Evolutionary conservation across 352 stramenopile species (phyloP), one percentile per base, ranked within the genome.

Genomic region (Globisporangium camurandrum): DNA sequence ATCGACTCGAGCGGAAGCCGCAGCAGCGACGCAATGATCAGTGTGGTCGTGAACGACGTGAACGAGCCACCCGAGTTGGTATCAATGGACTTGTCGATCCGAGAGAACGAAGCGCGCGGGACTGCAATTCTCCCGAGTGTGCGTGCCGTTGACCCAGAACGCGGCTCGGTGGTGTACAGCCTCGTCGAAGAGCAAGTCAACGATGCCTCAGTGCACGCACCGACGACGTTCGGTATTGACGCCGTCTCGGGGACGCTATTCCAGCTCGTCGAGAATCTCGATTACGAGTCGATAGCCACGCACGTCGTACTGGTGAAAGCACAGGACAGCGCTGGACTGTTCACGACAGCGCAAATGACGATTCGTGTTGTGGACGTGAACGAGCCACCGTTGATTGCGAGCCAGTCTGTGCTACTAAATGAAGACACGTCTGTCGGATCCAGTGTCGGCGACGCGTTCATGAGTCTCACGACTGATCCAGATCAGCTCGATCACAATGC

Each of bases 161-260:
- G 51, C 2, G 65, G 71, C 41, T 47, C 40, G 0, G 36, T 74
- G 12, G 22, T 28, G 11, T 70, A 59, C 33, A 60, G 37, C n/a
- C 51, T 74, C 6, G 38, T 66, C 3, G 47, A 36, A 11, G 65
- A 74, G 41, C 46, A 28, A 4, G 59, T 54, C 0, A 4, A 5
- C 0, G 9, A 46, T 1, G 31, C 24, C 4, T 27, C 11, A 8
- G 24, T 16, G 24, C 26, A 33, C 3, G 49, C 52, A 36, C 50
- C 69, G 12, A 60, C 30, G 2, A 64, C 59, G 20, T 85, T 85
- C 57, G 63, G 33, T 3, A 66, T 85, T 47, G 66, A 79, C 42
- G 23, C 36, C 11, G 42, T 61, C 0, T 75, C 51, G 28, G 73
- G 73, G 1, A 16, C 75, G 24, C 20, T 85, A 8, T 76, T 64